Conservation (phyloP, 176 grass and related monocot species). For the Poa pratensis region DNA sequence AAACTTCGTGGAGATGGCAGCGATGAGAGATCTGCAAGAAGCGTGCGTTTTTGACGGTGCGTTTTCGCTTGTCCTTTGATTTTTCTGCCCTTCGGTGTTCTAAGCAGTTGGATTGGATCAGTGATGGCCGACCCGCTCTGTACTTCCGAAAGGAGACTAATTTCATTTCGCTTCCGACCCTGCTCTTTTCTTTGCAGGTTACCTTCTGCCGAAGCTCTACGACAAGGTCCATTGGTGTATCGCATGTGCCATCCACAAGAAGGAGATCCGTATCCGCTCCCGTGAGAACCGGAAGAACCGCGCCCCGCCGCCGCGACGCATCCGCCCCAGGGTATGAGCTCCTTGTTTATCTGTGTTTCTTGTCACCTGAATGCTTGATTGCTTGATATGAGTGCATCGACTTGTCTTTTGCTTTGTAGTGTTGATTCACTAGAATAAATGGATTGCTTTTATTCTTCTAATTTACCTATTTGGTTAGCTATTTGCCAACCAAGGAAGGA, state of each 20-base stretch:
- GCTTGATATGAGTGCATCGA: not conserved
- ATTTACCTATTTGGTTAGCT: too few relatives aligned
- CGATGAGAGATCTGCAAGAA: slow-evolving; percentile 72
- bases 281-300: slow-evolving; percentile 67
- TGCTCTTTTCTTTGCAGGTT: slow-evolving; percentile 41
- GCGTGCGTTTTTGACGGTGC: slow-evolving; percentile 65
- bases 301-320: slow-evolving; percentile 54
- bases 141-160: too few relatives aligned
- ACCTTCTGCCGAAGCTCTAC: slow-evolving; percentile 82
- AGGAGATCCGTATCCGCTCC: slow-evolving; percentile 67
- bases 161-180: too few relatives aligned
- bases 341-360: not conserved
- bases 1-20: slow-evolving; percentile 64
- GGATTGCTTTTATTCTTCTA: too few relatives aligned
- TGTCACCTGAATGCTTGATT: not conserved
- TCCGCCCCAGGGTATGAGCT: slow-evolving; percentile 69
- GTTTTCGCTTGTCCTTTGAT: not conserved
- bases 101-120: not conserved
- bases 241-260: slow-evolving; percentile 74
- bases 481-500: too few relatives aligned
- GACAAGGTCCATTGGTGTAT: slow-evolving; percentile 73
- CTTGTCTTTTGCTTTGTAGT: not conserved
- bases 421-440: too few relatives aligned
- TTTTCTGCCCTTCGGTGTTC: not conserved
- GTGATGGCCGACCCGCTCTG: not conserved